A percentile compares a stretch with the other conserved stretches of the same genome.
Evolutionary conservation across 1,139 yeast species (phyloP).

Genomic region (Sugiyamaella japonica): DNA sequence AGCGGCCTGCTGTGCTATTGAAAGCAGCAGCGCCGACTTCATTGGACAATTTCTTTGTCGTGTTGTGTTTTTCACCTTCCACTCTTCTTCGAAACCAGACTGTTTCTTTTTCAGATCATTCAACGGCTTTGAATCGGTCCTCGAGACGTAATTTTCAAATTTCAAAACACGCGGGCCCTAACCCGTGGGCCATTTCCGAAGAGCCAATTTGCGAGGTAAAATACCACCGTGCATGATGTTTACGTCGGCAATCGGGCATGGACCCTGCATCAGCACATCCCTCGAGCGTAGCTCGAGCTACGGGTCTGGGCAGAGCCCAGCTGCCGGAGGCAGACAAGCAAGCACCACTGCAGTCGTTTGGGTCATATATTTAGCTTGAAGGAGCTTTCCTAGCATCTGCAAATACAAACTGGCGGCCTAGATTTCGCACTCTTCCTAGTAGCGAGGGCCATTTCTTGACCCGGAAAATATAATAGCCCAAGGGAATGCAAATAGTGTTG

Average conservation of each 20-base stretch:
- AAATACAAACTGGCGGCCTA: conserved; percentile 5
- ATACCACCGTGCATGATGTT: no score
- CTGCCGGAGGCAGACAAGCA: no score
- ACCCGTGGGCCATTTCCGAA: neutral
- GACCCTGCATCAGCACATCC: neutral
- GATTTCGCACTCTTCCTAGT: neutral
- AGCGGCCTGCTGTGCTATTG: conserved; percentile 7
- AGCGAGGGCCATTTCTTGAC: conserved; percentile 28
- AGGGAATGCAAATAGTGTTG: conserved; percentile 51
- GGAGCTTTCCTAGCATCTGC: conserved; percentile 1
- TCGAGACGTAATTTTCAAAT: neutral
- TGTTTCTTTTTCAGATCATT: neutral
- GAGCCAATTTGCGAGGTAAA: no score
- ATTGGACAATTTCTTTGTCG: no score
- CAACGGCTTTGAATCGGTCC: neutral
- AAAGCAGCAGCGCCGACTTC: conserved; percentile 8
- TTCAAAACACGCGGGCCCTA: neutral
- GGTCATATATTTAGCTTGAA: neutral
- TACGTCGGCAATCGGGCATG: no score
- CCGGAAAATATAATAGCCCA: conserved; percentile 45
- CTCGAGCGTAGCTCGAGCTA: neutral
- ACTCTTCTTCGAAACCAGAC: neutral
- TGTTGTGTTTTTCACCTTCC: neutral
- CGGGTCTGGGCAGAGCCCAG: no score
- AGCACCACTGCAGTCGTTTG: no score